Base-by-base conservation (phyloP, 2,329 filamentous ascomycete genomes). In the Fusarium verticillioides region DNA sequence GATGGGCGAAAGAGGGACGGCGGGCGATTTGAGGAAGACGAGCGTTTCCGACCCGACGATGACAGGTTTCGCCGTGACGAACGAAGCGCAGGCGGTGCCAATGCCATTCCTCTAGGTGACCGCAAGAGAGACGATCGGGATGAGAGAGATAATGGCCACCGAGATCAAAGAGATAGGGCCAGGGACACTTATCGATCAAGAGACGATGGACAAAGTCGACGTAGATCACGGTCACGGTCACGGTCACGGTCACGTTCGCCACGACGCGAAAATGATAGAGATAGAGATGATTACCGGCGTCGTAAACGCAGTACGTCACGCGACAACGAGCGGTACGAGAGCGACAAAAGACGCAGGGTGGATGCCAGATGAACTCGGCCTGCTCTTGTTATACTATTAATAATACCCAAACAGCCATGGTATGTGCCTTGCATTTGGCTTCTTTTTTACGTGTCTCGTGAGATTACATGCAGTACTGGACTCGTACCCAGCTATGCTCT, bases 41-140 rank as follows among this genome's bases (percentile, higher is more conserved):
- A 93, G 63, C 82, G 92, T 65, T 95, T 93, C 78, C 86, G 86
- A 76, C 88, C 91, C 5, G 93, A 95, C 77, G 85, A 86, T 16
- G 87, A 87, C 59, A 82, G 87, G 15, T 83, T 83, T 66, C 75
- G 80, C 9, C 87, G 81, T 28, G 83, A 83, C 34, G 81, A 83
- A 60, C 81, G 78, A 42, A 85, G 84, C 30, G 84, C 81, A 12
- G 90, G 89, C 63, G 93, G 92, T 3, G 92, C 92, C 4, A 95
- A 95, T 81, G 89, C 89, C 7, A 88, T 91, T 60, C 91, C 92
- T 3, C 83, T 95, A 28, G 92, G 92, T 0, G 78, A 79, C 7
- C 73, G 69, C 40, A 72, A 78, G 81, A 80, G 74, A 63, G 80
- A 78, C 12, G 76, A 78, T 16, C 79, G 80, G 32, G 73, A 80